Evolutionary conservation across 2,329 filamentous ascomycete species (phyloP), one percentile per base, ranked within the genome.

Genomic region (Phyllosticta ampelicida): DNA sequence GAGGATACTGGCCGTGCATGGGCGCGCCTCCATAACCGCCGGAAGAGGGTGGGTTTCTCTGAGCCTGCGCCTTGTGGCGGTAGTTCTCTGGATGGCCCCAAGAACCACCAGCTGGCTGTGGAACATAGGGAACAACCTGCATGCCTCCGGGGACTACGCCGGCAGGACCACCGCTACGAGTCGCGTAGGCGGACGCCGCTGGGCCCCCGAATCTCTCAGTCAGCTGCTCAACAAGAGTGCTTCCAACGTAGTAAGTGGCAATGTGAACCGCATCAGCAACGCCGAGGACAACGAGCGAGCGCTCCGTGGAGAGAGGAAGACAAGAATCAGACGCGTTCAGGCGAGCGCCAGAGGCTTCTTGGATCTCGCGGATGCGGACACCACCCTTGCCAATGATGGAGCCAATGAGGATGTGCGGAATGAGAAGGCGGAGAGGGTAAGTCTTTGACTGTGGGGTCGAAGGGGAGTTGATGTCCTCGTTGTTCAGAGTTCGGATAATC

Each of bases 231-330:
- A 95, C 86, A 23, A 99, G 82, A n/a, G 94, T 99, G 74, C 92
- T 95, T 58, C 91, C 92, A 63, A 99, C 91, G 69, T 99, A 99
- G 78, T 97, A 99, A 44, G 94, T 96, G 53, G 94, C 94, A 73
- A 99, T 99, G 75, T 99, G 94, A 53, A 99, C 92, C 60, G 94
- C 92, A 77, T 99, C 94, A 56, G 94, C 94, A 60, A 99, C 94
- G 71, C 94, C 94, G 74, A 97, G 90, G 28, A 99, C 91, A 55
- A 99, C 92, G 53, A 99, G 83, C n/a, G 94, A 97, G 53, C 94
- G 89, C 76, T 99, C 94, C 60, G 90, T 95, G 18, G 94, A 99
- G 61, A 96, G 82, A 53, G 94, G 94, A 58, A 99, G 82, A 70
- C 91, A 95, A 5, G 90, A 87, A 72, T 97, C 94, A 6, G 94